Evolutionary conservation across 2,329 filamentous ascomycete genomes (phyloP).

Genomic region (Dactylellina parvicollis): DNA sequence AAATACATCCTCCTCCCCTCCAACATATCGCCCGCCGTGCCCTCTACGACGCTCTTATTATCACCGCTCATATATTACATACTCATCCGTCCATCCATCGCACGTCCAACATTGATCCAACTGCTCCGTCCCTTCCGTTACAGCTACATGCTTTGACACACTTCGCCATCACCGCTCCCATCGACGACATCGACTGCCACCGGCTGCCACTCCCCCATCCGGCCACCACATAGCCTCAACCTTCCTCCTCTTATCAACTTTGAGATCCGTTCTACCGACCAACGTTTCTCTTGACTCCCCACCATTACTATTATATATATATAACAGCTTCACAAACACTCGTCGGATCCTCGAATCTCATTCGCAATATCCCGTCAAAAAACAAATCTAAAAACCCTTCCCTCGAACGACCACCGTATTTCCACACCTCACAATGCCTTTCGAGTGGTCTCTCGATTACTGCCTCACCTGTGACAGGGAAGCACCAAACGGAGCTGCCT

Average conservation of each 20-base stretch:
- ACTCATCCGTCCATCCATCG: background rate
- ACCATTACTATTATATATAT: no score
- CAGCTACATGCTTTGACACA: constrained; percentile 32
- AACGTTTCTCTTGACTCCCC: constrained; percentile 4
- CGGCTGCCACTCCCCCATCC: constrained; percentile 33
- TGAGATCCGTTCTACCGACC: constrained; percentile 18
- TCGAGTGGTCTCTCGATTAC: constrained; percentile 83
- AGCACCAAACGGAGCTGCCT: constrained; percentile 52
- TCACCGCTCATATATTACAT: constrained; percentile 21
- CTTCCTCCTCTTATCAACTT: constrained; percentile 28
- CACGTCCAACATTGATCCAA: constrained; percentile 11
- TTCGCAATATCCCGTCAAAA: background rate
- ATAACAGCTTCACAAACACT: background rate
- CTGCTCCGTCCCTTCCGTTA: constrained; percentile 21
- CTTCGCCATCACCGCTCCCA: constrained; percentile 8
- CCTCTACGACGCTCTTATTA: constrained; percentile 28
- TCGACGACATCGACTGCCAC: constrained; percentile 24
- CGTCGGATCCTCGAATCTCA: background rate
- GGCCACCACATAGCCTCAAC: constrained; percentile 38
- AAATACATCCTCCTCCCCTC: constrained; percentile 51
- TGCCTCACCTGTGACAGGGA: constrained; percentile 83
- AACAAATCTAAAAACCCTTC: constrained; percentile 15
- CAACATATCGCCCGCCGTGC: constrained; percentile 18
- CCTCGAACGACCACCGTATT: constrained; percentile 15
- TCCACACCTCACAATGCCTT: constrained; percentile 42